phyloP scores from a whole-genome alignment of 345 rosid species.

The Aquilaria malaccensis region DNA sequence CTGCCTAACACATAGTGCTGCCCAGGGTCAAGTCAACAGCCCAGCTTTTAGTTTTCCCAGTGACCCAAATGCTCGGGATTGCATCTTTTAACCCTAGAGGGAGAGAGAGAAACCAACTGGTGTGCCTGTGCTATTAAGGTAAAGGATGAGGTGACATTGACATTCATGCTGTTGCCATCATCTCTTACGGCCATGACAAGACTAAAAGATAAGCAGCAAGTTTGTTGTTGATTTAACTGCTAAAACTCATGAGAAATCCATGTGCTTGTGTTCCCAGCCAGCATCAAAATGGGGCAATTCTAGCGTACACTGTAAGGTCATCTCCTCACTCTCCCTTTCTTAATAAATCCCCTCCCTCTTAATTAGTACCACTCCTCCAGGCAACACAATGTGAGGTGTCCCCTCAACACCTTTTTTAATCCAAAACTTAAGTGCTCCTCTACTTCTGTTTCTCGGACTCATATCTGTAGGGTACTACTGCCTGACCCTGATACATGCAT shows the following conservation, averaged over 20 bases:
- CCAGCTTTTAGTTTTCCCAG: background rate
- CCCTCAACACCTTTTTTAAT: background rate
- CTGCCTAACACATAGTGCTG: slow-evolving; percentile 14
- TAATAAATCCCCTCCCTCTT: background rate
- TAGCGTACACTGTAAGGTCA: slow-evolving; percentile 12
- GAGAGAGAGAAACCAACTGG: slow-evolving; percentile 12
- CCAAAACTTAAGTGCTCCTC: background rate
- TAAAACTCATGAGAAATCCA: slow-evolving; percentile 21
- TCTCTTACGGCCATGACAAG: slow-evolving; percentile 24
- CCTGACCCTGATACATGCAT: background rate
- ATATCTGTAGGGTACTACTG: background rate
- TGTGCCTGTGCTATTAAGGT: slow-evolving; percentile 28
- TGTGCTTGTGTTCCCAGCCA: slow-evolving; percentile 38
- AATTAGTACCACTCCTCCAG: background rate
- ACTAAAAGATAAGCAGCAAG: slow-evolving; percentile 14
- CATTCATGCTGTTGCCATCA: slow-evolving; percentile 17
- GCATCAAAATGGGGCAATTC: slow-evolving; percentile 27
- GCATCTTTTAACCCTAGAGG: background rate
- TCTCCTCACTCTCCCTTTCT: slow-evolving; percentile 6
- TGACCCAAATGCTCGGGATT: slow-evolving; percentile 1
- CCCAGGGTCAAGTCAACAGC: slow-evolving; percentile 17
- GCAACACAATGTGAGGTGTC: slow-evolving; percentile 18
- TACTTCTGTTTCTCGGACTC: background rate
- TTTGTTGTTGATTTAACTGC: slow-evolving; percentile 25
- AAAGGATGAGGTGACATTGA: slow-evolving; percentile 18